These are phyloP conservation scores for Thraustochytrium striatum DNA, from an alignment of 352 stramenopile species.

Conservation along the genomic window DNA sequence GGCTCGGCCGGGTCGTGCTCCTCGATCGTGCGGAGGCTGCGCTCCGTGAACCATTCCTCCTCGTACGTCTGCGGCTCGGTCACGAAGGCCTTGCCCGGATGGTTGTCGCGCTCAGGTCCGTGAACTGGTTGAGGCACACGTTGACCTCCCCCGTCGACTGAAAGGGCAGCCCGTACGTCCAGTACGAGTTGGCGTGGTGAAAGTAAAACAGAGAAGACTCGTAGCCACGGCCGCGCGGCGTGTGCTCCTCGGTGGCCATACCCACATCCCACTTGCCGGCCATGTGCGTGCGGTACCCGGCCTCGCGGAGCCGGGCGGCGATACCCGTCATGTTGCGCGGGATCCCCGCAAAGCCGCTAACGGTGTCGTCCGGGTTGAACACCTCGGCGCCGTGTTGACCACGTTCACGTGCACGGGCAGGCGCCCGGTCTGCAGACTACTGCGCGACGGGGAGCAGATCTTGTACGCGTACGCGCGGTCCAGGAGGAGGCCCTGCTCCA, in stretches of 20 bases:
- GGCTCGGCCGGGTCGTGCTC: constrained; percentile 47
- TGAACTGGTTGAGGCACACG: neutral
- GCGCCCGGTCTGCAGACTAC: constrained; percentile 50
- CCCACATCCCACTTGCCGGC: constrained; percentile 58
- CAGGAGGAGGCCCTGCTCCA: constrained; percentile 23
- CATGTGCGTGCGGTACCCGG: constrained; percentile 51
- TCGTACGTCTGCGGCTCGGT: neutral
- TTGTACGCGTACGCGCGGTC: constrained; percentile 52
- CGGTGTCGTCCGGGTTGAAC: constrained; percentile 24
- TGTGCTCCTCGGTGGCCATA: constrained; percentile 55
- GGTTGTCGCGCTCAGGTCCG: neutral
- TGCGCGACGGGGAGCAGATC: constrained; percentile 49
- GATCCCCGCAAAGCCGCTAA: constrained; percentile 37
- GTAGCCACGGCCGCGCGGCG: constrained; percentile 53
- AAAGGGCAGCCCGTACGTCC: neutral
- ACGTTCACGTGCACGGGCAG: constrained; percentile 52
- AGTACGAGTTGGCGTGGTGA: neutral
- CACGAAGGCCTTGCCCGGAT: neutral
- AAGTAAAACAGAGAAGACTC: constrained; percentile 55
- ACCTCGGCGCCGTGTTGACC: constrained; percentile 20
- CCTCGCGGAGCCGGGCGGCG: constrained; percentile 45
- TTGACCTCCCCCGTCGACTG: neutral
- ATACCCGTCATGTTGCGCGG: constrained; percentile 53
- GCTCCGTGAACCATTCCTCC: constrained; percentile 11
- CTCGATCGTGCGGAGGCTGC: constrained; percentile 26